Percentiles rank a stretch among this genome's conserved stretches.
These are phyloP conservation scores for Rhododendron mucronatum DNA, from an alignment of 148 eudicot genomes.

Conservation along the genomic window DNA sequence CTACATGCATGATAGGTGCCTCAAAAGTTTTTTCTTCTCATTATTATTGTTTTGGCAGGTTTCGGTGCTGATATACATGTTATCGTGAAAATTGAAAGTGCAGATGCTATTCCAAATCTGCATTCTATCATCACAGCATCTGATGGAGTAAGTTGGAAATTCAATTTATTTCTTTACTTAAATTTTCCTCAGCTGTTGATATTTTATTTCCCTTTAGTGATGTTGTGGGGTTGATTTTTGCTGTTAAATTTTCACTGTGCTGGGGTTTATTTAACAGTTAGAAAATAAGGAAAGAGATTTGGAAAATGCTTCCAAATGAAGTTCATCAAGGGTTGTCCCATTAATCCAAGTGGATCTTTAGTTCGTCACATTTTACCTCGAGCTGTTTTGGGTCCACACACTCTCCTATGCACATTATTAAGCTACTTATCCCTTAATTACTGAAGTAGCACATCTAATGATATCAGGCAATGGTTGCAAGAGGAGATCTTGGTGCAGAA, in stretches of 20 bases:
- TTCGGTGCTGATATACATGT: slow-evolving; percentile 90
- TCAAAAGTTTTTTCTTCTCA: background rate
- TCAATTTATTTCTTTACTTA: background rate
- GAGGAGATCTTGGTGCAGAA: slow-evolving; percentile 96
- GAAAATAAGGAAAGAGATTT: background rate
- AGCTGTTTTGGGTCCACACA: background rate
- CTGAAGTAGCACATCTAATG: slow-evolving; percentile 1
- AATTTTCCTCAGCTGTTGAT: background rate
- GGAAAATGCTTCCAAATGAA: background rate
- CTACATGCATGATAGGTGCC: background rate
- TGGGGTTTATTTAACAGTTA: background rate
- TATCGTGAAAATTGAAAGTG: slow-evolving; percentile 85
- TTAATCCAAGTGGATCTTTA: background rate
- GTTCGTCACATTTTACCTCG: background rate
- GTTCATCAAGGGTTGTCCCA: background rate
- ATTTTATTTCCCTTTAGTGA: background rate
- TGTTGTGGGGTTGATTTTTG: background rate
- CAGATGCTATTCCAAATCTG: slow-evolving; percentile 72
- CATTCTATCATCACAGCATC: slow-evolving; percentile 83
- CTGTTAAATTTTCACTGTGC: background rate
- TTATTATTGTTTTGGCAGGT: slow-evolving; percentile 35
- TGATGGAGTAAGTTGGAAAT: slow-evolving; percentile 62
- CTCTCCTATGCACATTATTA: background rate
- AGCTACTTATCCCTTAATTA: background rate
- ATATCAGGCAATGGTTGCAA: slow-evolving; percentile 87